Evolutionary conservation across 2,329 filamentous ascomycete genomes (phyloP).

Genomic region (Penicillium sp.): DNA sequence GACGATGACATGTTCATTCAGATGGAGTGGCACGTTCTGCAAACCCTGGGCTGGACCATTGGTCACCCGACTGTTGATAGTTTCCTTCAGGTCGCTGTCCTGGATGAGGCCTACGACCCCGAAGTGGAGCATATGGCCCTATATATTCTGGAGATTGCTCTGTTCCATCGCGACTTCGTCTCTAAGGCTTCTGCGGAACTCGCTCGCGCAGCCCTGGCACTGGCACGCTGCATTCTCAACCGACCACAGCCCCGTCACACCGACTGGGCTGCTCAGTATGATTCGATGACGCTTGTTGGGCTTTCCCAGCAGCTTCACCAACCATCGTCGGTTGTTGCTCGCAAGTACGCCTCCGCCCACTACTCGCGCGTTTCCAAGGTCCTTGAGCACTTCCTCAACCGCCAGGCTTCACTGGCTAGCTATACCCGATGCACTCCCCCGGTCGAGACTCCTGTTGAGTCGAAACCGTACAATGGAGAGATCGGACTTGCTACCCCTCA

Average conservation of each 20-base stretch:
- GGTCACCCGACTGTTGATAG: constrained; percentile 95
- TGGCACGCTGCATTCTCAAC: constrained; percentile 83
- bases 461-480: constrained; percentile 46
- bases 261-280: constrained; percentile 69
- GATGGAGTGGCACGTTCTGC: constrained; percentile 99
- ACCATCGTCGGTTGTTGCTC: constrained; percentile 68
- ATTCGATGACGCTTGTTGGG: constrained; percentile 59
- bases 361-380: constrained; percentile 67
- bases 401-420: constrained; percentile 61
- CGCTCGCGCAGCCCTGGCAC: constrained; percentile 81
- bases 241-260: constrained; percentile 75
- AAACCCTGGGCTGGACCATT: constrained; percentile 94
- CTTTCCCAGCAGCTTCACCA: constrained; percentile 69
- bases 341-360: constrained; percentile 71
- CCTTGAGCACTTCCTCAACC: constrained; percentile 69
- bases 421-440: constrained; percentile 48
- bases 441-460: constrained; percentile 40
- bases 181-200: constrained; percentile 89
- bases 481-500: constrained; percentile 50
- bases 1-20: constrained; percentile 99
- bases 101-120: constrained; percentile 73
- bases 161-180: constrained; percentile 97
- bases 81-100: constrained; percentile 85
- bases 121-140: constrained; percentile 94
- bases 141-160: constrained; percentile 91